Percentiles rank a stretch among this genome's conserved stretches.
Conservation (phyloP, 768 basidiomycete genomes). For the Lactifluus piperatus region DNA sequence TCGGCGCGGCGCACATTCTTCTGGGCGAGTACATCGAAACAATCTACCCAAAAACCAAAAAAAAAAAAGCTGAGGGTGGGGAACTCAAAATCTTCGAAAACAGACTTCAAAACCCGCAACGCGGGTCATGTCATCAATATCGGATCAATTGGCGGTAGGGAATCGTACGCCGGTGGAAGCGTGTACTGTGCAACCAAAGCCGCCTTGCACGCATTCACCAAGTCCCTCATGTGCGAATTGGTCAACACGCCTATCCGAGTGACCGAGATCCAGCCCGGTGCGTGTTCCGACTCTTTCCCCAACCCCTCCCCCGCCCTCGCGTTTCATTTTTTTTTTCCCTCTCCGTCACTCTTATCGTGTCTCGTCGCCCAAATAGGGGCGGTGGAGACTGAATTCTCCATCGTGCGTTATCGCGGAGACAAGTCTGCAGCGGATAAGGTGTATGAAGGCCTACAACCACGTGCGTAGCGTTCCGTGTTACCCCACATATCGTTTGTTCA, state of each 20-base stretch:
- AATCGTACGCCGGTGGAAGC: slow-evolving; percentile 78
- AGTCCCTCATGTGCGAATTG: slow-evolving; percentile 73
- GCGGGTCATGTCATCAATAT: slow-evolving; percentile 90
- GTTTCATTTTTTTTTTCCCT: not conserved
- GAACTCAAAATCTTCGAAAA: not conserved
- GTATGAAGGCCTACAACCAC: slow-evolving; percentile 79
- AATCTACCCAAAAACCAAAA: too few species aligned
- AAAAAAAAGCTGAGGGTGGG: not conserved
- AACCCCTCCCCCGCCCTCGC: not conserved
- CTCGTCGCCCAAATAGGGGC: slow-evolving; percentile 39
- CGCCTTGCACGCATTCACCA: slow-evolving; percentile 81
- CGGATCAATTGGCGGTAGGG: slow-evolving; percentile 75
- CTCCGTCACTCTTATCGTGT: slow-evolving; percentile 10
- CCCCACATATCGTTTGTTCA: not conserved
- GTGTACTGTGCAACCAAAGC: slow-evolving; percentile 91
- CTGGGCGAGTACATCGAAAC: not conserved
- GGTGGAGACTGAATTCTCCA: slow-evolving; percentile 90
- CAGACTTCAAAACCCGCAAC: slow-evolving; percentile 31
- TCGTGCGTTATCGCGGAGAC: slow-evolving; percentile 86
- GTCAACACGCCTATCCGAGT: slow-evolving; percentile 92
- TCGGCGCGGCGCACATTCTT: slow-evolving; percentile 25
- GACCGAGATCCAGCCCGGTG: slow-evolving; percentile 89
- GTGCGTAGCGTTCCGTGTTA: slow-evolving; percentile 38
- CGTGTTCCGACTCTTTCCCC: slow-evolving; percentile 9
- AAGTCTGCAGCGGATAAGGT: slow-evolving; percentile 75